Conservation (phyloP, 1,139 yeast genomes). For the Yamadazyma sp. region DNA sequence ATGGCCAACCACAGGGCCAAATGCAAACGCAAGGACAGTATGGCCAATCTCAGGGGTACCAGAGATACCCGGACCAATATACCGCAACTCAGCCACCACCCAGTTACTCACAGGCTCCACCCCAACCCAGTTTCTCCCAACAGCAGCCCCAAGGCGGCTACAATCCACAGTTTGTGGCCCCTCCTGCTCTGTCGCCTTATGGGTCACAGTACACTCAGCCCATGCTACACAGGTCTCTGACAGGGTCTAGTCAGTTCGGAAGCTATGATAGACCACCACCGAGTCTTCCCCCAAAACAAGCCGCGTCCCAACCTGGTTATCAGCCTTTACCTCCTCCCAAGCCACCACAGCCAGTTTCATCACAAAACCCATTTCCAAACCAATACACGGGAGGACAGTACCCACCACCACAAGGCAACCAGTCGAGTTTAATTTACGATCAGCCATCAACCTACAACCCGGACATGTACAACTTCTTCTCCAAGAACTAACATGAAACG, state of each 20-base stretch:
- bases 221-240: constrained; percentile 11
- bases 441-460: constrained; percentile 52
- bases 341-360: constrained; percentile 8
- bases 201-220: constrained; percentile 11
- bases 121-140: constrained; percentile 1
- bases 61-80: too few species aligned
- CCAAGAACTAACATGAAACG: constrained; percentile 15
- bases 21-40: constrained; percentile 3
- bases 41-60: neutral
- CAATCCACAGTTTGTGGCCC: constrained; percentile 1
- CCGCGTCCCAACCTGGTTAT: constrained; percentile 1
- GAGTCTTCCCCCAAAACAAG: constrained; percentile 12
- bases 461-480: constrained; percentile 46
- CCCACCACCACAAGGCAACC: constrained; percentile 1
- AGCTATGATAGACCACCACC: constrained; percentile 12
- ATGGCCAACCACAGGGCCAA: too few species aligned
- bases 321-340: constrained; percentile 4
- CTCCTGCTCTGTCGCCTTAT: constrained; percentile 5
- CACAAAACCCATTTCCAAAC: constrained; percentile 5
- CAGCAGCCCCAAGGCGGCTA: neutral
- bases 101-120: constrained; percentile 1
- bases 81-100: neutral
- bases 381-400: constrained; percentile 10
- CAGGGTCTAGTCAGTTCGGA: constrained; percentile 5
- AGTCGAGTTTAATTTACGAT: constrained; percentile 35